These are phyloP conservation scores for Zasmidium angulare DNA, from an alignment of 2,329 filamentous ascomycete genomes.

Conservation along the genomic window DNA sequence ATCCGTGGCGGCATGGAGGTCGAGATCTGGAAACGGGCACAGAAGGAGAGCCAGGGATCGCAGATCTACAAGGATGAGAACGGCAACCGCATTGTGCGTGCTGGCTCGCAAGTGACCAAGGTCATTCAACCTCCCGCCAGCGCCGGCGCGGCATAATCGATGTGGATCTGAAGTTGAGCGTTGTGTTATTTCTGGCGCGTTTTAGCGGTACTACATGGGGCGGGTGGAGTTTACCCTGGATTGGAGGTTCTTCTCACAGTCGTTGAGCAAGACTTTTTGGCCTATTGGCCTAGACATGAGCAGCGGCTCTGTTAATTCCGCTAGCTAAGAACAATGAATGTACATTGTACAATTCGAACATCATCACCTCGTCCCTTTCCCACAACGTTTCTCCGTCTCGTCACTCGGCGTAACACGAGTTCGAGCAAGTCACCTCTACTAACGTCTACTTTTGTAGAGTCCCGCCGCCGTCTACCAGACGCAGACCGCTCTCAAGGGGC, in stretches of 20 bases:
- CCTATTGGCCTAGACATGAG: background rate
- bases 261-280: conserved; percentile 4
- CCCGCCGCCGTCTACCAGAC: no score
- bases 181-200: conserved; percentile 15
- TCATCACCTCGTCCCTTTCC: no score
- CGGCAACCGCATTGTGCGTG: conserved; percentile 80
- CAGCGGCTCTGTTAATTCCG: background rate
- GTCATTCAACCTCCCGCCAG: conserved; percentile 75
- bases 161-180: conserved; percentile 3
- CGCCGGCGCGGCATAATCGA: conserved; percentile 72
- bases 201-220: conserved; percentile 16
- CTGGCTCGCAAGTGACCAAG: conserved; percentile 82
- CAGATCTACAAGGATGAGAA: conserved; percentile 76
- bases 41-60: conserved; percentile 80
- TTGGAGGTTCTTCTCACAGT: conserved; percentile 1
- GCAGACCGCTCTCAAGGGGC: no score
- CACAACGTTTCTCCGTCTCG: background rate
- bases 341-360: no score
- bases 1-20: conserved; percentile 85
- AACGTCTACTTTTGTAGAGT: no score
- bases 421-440: no score
- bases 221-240: conserved; percentile 2
- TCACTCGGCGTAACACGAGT: no score
- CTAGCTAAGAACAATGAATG: background rate
- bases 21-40: conserved; percentile 87